Conservation (phyloP, 2,329 filamentous ascomycete genomes). For the Macroventuria anomochaeta region DNA sequence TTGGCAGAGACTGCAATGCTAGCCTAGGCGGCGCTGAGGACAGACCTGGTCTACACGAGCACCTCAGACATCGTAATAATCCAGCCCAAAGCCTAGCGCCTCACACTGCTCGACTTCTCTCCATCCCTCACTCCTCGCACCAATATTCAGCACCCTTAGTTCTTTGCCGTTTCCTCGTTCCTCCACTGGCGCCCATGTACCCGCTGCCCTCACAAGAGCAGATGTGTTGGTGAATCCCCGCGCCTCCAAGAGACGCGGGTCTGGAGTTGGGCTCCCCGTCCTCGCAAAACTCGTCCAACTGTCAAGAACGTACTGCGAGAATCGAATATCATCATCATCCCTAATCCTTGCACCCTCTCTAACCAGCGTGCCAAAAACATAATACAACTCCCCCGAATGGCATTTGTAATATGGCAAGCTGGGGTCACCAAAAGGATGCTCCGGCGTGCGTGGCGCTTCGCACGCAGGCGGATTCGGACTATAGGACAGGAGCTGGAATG, state of each 20-base stretch:
- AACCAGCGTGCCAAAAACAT: conserved; percentile 42
- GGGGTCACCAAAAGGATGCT: conserved; percentile 37
- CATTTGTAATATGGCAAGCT: conserved; percentile 30
- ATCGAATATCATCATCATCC: conserved; percentile 41
- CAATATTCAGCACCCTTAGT: conserved; percentile 37
- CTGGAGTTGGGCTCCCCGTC: conserved; percentile 35
- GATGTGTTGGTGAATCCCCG: conserved; percentile 26
- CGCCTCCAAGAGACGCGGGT: conserved; percentile 27
- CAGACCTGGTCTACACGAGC: too few species aligned
- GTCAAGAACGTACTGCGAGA: conserved; percentile 42
- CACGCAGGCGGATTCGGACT: conserved; percentile 47
- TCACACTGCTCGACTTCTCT: conserved; percentile 37
- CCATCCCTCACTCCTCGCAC: conserved; percentile 25
- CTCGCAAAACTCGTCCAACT: conserved; percentile 44
- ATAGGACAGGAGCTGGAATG: conserved; percentile 37
- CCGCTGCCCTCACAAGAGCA: neutral
- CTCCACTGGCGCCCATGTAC: neutral
- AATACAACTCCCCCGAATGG: conserved; percentile 43
- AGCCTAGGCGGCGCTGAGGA: too few species aligned
- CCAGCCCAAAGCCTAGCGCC: conserved; percentile 30
- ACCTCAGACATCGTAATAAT: conserved; percentile 27
- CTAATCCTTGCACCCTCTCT: conserved; percentile 43
- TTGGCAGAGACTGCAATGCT: too few species aligned
- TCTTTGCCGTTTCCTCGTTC: neutral
- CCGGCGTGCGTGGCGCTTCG: conserved; percentile 31